Conservation (phyloP, 768 basidiomycete genomes). For the Mycena belliarum region DNA sequence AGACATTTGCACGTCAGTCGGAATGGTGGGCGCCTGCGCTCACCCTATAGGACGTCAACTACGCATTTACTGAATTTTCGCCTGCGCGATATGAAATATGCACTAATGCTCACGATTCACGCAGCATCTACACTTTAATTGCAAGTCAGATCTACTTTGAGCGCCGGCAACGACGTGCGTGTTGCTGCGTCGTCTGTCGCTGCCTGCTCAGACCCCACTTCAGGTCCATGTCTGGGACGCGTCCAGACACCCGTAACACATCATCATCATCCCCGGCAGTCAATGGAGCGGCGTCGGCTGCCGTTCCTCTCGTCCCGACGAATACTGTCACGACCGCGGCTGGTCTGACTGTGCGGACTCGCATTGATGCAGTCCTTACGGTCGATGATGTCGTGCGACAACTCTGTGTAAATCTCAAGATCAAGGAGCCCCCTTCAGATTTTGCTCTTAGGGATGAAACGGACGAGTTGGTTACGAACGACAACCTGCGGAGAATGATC, state of each 20-base stretch:
- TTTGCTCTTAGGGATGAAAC: conserved; percentile 82
- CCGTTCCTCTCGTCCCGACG: conserved; percentile 68
- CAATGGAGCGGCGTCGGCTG: conserved; percentile 41
- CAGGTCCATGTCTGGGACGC: conserved; percentile 29
- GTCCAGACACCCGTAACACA: conserved; percentile 32
- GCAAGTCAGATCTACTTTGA: background rate
- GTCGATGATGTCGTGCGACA: conserved; percentile 86
- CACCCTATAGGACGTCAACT: conserved; percentile 39
- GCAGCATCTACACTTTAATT: conserved; percentile 1
- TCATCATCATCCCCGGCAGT: conserved; percentile 32
- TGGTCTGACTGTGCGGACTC: conserved; percentile 73
- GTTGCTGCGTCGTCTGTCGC: background rate
- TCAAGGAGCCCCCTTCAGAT: conserved; percentile 69
- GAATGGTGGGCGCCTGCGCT: conserved; percentile 34
- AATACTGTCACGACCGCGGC: conserved; percentile 82
- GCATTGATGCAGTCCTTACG: conserved; percentile 81
- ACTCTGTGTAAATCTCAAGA: conserved; percentile 78
- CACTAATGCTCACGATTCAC: background rate
- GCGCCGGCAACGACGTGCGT: conserved; percentile 7
- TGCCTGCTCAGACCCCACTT: conserved; percentile 2
- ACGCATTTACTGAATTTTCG: conserved; percentile 44
- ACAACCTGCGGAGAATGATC: conserved; percentile 83
- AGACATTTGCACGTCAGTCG: conserved; percentile 68
- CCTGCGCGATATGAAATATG: background rate
- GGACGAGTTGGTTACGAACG: conserved; percentile 83